Conservation (phyloP, 495 filamentous ascomycete species). For the Talaromyces proteolyticus region DNA sequence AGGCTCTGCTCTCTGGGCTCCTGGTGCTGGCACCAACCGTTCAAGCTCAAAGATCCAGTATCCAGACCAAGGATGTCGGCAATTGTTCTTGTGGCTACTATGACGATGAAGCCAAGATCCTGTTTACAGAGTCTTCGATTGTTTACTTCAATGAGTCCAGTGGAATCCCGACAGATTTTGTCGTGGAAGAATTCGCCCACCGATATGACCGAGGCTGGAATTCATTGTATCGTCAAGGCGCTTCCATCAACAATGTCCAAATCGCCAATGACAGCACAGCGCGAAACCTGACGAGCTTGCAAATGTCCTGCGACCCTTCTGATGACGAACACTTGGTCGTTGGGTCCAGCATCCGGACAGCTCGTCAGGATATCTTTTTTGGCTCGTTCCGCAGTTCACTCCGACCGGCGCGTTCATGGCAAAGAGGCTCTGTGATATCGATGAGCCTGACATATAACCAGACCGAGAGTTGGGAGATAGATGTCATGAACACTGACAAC, state of each 20-base stretch:
- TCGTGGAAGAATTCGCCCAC: constrained; percentile 22
- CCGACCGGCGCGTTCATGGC: constrained; percentile 12
- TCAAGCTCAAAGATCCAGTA: not conserved
- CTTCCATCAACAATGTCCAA: constrained; percentile 18
- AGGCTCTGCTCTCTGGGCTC: not conserved
- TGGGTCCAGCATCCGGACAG: constrained; percentile 21
- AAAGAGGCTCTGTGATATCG: constrained; percentile 25
- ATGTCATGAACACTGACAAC: constrained; percentile 26
- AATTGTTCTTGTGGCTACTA: constrained; percentile 33
- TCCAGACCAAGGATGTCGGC: constrained; percentile 3
- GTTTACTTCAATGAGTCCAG: constrained; percentile 37
- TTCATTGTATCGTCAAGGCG: constrained; percentile 25
- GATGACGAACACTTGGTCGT: constrained; percentile 22
- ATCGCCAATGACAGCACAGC: constrained; percentile 12
- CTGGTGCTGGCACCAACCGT: not conserved
- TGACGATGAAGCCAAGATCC: constrained; percentile 15
- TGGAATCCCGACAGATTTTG: constrained; percentile 16
- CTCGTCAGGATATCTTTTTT: constrained; percentile 29
- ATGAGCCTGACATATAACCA: constrained; percentile 31
- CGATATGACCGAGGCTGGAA: constrained; percentile 33
- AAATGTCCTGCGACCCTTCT: constrained; percentile 13
- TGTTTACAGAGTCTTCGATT: constrained; percentile 34
- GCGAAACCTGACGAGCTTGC: constrained; percentile 13
- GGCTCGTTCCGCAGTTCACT: constrained; percentile 29
- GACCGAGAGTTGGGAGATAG: constrained; percentile 23